These are phyloP conservation scores for Phialophora expanda DNA, from an alignment of 2,329 filamentous ascomycete species.

Conservation along the genomic window DNA sequence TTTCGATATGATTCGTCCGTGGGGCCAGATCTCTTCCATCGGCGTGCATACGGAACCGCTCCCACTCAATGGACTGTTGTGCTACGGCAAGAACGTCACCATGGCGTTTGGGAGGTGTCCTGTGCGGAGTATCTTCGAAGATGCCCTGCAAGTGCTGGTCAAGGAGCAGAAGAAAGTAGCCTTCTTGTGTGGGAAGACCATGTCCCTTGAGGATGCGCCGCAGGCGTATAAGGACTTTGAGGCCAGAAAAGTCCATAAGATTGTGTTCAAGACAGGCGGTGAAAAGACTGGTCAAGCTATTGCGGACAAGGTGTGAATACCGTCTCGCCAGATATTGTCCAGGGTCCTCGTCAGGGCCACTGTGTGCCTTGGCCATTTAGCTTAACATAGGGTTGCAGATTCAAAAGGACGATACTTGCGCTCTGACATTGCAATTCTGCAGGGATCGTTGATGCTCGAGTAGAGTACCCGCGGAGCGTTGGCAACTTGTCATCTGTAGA, in stretches of 20 bases:
- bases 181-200: constrained; percentile 39
- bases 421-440: not conserved
- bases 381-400: not conserved
- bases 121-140: constrained; percentile 39
- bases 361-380: not conserved
- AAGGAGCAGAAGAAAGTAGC: constrained; percentile 40
- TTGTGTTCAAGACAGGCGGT: constrained; percentile 36
- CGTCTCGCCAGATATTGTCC: not conserved
- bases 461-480: not conserved
- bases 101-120: constrained; percentile 40
- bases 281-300: constrained; percentile 30
- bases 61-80: constrained; percentile 33
- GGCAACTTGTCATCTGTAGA: not conserved
- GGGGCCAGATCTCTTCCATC: constrained; percentile 38
- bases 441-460: not conserved
- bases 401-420: not conserved
- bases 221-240: constrained; percentile 40
- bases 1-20: constrained; percentile 40
- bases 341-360: not conserved
- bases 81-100: constrained; percentile 41
- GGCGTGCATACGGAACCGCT: constrained; percentile 40
- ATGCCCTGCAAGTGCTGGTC: constrained; percentile 36
- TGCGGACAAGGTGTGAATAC: constrained; percentile 49
- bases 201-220: constrained; percentile 39
- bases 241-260: constrained; percentile 37